Evolutionary conservation across 2,329 filamentous ascomycete genomes (phyloP).

Genomic region (Penicillium concentricum): DNA sequence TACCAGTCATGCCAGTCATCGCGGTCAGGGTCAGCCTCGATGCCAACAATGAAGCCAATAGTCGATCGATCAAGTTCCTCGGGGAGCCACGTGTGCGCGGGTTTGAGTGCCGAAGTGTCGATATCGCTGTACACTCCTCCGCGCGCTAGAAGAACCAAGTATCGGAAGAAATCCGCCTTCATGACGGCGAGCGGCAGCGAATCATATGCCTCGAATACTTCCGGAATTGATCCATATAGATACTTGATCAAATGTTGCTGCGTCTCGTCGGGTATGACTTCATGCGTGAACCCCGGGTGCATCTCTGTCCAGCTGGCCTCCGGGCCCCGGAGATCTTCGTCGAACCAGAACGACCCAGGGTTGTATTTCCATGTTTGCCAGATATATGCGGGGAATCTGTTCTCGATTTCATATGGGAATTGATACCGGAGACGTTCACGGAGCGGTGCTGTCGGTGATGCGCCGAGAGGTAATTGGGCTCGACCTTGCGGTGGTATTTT

Average conservation of each 20-base stretch:
- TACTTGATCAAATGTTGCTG: slow-evolving; percentile 78
- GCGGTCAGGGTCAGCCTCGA: slow-evolving; percentile 93
- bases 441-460: slow-evolving; percentile 70
- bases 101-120: slow-evolving; percentile 81
- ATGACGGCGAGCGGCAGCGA: slow-evolving; percentile 71
- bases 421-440: slow-evolving; percentile 84
- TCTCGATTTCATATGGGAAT: slow-evolving; percentile 85
- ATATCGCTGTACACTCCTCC: slow-evolving; percentile 89
- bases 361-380: slow-evolving; percentile 99
- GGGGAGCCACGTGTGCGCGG: slow-evolving; percentile 85
- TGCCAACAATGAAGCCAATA: slow-evolving; percentile 86
- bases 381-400: slow-evolving; percentile 93
- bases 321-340: slow-evolving; percentile 69
- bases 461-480: slow-evolving; percentile 54
- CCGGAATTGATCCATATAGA: slow-evolving; percentile 79
- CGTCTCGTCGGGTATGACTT: slow-evolving; percentile 91
- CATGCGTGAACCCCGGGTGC: slow-evolving; percentile 90
- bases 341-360: slow-evolving; percentile 73
- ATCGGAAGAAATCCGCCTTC: slow-evolving; percentile 76
- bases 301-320: slow-evolving; percentile 87
- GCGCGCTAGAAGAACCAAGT: slow-evolving; percentile 71
- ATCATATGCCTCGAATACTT: slow-evolving; percentile 74
- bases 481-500: slow-evolving; percentile 16
- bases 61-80: slow-evolving; percentile 70
- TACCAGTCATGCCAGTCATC: slow-evolving; percentile 95